These are phyloP conservation scores for Penicillium egyptiacum DNA, from an alignment of 495 filamentous ascomycete genomes.

Conservation along the genomic window DNA sequence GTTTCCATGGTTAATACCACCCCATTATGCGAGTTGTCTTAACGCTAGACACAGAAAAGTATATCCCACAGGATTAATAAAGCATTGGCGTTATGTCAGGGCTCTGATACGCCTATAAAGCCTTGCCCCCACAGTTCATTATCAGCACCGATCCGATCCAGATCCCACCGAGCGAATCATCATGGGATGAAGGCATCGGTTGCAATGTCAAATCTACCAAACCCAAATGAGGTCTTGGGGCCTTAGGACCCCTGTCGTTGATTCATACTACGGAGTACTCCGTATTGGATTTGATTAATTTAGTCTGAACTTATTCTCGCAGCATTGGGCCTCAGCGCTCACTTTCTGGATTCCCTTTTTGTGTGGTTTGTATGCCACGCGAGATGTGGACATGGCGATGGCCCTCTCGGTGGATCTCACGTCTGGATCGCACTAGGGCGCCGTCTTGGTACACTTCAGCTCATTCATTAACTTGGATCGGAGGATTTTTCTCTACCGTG, in stretches of 20 bases:
- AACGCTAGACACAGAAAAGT: not conserved
- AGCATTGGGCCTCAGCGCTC: constrained; percentile 1
- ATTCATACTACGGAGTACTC: too few relatives aligned
- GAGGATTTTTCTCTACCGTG: not conserved
- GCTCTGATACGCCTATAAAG: constrained; percentile 12
- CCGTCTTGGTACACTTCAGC: constrained; percentile 6
- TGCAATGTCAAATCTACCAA: constrained; percentile 9
- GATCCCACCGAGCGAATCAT: constrained; percentile 13
- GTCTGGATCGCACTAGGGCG: constrained; percentile 4
- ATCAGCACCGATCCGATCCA: constrained; percentile 29
- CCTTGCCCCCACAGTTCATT: constrained; percentile 22
- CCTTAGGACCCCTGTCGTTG: not conserved
- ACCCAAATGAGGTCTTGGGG: not conserved
- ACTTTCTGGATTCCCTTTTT: not conserved
- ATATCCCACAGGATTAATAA: too few relatives aligned
- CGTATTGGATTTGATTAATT: constrained; percentile 21
- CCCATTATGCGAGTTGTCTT: not conserved
- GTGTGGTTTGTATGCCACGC: constrained; percentile 10
- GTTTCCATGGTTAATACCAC: not conserved
- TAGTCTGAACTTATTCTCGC: constrained; percentile 17
- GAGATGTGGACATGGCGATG: constrained; percentile 1
- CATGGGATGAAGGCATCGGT: constrained; percentile 10
- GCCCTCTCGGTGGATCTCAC: constrained; percentile 1
- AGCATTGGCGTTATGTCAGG: not conserved
- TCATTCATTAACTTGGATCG: constrained; percentile 1